Percentiles rank a stretch among this genome's conserved stretches.
Conservation (phyloP, 176 grass and related monocot genomes). For the Oryza officinalis region DNA sequence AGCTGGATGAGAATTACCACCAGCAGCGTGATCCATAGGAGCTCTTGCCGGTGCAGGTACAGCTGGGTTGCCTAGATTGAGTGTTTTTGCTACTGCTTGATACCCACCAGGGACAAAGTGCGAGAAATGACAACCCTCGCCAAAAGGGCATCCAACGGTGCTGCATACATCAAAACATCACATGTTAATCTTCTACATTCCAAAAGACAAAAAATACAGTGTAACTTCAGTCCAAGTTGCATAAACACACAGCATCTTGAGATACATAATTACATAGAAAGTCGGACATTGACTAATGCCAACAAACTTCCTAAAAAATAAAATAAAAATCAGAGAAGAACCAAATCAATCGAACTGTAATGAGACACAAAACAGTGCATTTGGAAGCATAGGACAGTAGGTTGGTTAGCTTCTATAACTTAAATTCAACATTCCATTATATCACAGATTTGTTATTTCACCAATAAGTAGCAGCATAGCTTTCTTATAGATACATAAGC, state of each 20-base stretch:
- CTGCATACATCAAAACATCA: slow-evolving; percentile 54
- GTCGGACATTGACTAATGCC: neutral
- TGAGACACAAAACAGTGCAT: neutral
- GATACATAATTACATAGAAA: neutral
- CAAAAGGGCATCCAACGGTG: slow-evolving; percentile 84
- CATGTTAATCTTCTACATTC: slow-evolving; percentile 15
- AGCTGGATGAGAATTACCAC: slow-evolving; percentile 36
- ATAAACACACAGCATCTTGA: neutral
- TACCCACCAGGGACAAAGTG: slow-evolving; percentile 81
- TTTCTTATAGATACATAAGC: neutral
- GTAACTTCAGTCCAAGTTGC: neutral
- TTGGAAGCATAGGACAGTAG: neutral
- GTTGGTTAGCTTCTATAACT: neutral
- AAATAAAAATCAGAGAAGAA: neutral
- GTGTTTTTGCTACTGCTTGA: slow-evolving; percentile 65
- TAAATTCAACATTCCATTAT: neutral
- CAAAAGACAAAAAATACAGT: neutral
- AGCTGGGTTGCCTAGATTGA: slow-evolving; percentile 54
- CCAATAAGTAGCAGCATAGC: neutral
- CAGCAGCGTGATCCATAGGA: slow-evolving; percentile 40
- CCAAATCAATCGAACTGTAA: neutral
- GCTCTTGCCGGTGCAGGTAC: slow-evolving; percentile 51
- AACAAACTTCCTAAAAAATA: neutral
- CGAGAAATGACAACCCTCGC: slow-evolving; percentile 79
- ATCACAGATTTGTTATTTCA: neutral